Percentiles rank a stretch among this genome's conserved stretches.
Evolutionary conservation across 495 filamentous ascomycete genomes (phyloP).

Genomic region (Achaetomiella virescens): DNA sequence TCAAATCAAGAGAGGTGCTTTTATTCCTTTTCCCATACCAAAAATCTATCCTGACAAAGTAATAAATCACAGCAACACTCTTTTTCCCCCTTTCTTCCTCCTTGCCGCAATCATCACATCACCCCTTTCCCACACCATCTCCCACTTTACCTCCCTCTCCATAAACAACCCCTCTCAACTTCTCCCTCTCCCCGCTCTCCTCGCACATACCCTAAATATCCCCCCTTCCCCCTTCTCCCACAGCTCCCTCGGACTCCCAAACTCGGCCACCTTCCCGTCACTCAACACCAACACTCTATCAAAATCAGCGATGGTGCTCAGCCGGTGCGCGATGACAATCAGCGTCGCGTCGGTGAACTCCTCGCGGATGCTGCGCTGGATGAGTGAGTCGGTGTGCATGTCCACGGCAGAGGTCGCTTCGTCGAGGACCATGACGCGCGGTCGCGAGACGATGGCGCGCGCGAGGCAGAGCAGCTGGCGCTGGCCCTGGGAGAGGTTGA

Average conservation of each 20-base stretch:
- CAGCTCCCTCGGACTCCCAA: constrained; percentile 62
- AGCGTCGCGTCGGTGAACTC: constrained; percentile 74
- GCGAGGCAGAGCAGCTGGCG: constrained; percentile 84
- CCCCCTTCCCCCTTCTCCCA: constrained; percentile 48
- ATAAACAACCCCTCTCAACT: constrained; percentile 51
- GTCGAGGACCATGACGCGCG: constrained; percentile 83
- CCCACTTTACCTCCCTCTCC: too few species aligned
- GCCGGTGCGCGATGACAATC: constrained; percentile 80
- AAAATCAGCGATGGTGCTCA: constrained; percentile 82
- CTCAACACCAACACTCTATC: constrained; percentile 78
- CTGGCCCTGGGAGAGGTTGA: constrained; percentile 82
- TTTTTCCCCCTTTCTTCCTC: too few species aligned
- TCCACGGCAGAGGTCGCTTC: constrained; percentile 88
- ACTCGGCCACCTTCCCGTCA: constrained; percentile 68
- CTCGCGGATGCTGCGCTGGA: constrained; percentile 74
- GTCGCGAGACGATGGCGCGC: constrained; percentile 71
- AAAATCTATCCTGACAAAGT: too few species aligned
- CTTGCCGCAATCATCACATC: background rate
- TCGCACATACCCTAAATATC: constrained; percentile 69
- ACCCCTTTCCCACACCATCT: background rate
- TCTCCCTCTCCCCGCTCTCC: constrained; percentile 64
- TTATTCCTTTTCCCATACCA: background rate
- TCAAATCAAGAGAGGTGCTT: background rate
- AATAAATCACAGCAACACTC: too few species aligned
- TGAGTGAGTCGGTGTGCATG: constrained; percentile 75